These are phyloP conservation scores for Cadophora luteo-olivacea DNA, from an alignment of 2,329 filamentous ascomycete species.

Conservation along the genomic window DNA sequence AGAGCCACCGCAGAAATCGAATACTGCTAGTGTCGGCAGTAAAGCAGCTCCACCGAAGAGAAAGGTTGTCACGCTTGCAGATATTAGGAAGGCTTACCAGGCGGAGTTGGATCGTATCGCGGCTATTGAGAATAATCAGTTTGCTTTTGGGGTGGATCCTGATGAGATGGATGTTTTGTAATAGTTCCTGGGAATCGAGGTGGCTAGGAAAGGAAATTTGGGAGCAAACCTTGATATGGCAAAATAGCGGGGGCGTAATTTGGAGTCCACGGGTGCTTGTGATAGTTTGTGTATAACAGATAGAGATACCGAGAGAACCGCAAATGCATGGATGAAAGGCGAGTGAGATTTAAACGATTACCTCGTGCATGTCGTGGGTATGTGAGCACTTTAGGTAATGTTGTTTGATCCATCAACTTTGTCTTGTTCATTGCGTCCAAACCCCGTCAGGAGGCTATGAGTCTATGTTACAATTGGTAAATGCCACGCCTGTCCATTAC, in stretches of 20 bases:
- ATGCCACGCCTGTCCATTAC: constrained; percentile 26
- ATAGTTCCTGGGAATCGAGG: constrained; percentile 21
- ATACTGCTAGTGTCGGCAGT: constrained; percentile 37
- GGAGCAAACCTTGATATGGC: background rate
- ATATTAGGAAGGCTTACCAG: constrained; percentile 88
- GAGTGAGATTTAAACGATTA: background rate
- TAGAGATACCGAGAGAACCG: constrained; percentile 21
- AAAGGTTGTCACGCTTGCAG: constrained; percentile 82
- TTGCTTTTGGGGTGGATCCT: constrained; percentile 66
- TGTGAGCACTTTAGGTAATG: background rate
- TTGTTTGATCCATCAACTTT: constrained; percentile 14
- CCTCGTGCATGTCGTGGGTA: background rate
- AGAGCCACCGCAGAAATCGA: constrained; percentile 47
- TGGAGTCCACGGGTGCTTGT: constrained; percentile 24
- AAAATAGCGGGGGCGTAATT: constrained; percentile 26
- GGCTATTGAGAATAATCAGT: constrained; percentile 87
- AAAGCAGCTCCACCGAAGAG: constrained; percentile 56
- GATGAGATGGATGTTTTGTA: constrained; percentile 50
- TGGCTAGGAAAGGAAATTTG: background rate
- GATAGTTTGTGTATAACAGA: constrained; percentile 25
- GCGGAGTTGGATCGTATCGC: constrained; percentile 87
- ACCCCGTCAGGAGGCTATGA: constrained; percentile 16
- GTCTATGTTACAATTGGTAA: constrained; percentile 39
- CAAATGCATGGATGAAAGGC: background rate
- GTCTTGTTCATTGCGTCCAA: constrained; percentile 17